A percentile compares a stretch with the other conserved stretches of the same genome.
phyloP scores from a whole-genome alignment of 768 basidiomycete genomes.

The Austroboletus festivus region DNA sequence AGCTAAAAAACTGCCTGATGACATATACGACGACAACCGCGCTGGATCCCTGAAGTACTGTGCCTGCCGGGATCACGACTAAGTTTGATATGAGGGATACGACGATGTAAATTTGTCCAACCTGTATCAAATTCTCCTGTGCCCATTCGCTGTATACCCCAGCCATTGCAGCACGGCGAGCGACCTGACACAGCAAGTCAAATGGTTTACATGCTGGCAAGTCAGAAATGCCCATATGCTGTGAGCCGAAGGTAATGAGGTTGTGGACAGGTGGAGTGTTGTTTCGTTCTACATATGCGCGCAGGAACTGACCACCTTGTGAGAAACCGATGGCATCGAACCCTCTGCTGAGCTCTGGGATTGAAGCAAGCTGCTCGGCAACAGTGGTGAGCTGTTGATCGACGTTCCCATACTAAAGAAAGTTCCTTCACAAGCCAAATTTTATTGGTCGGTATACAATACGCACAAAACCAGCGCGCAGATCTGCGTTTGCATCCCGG shows the following conservation, averaged over 20 bases:
- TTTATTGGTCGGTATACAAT: background rate
- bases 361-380: slow-evolving; percentile 56
- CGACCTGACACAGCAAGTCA: slow-evolving; percentile 70
- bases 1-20: slow-evolving; percentile 62
- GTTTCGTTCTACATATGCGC: slow-evolving; percentile 78
- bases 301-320: slow-evolving; percentile 85
- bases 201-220: slow-evolving; percentile 60
- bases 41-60: slow-evolving; percentile 82
- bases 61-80: slow-evolving; percentile 44
- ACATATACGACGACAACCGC: slow-evolving; percentile 56
- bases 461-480: slow-evolving; percentile 71
- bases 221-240: slow-evolving; percentile 84
- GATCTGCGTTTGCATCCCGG: slow-evolving; percentile 57
- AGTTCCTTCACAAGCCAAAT: slow-evolving; percentile 1
- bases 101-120: slow-evolving; percentile 22
- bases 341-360: slow-evolving; percentile 63
- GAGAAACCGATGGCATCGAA: slow-evolving; percentile 90
- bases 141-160: slow-evolving; percentile 76
- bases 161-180: slow-evolving; percentile 54
- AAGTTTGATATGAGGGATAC: slow-evolving; percentile 1
- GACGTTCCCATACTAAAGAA: slow-evolving; percentile 69
- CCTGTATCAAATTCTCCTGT: slow-evolving; percentile 73
- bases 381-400: slow-evolving; percentile 66
- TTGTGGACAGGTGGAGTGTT: slow-evolving; percentile 74
- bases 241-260: slow-evolving; percentile 83